Evolutionary conservation across 1,139 yeast species (phyloP).

Genomic region (Hyphopichia wangnamkhiaoensis): DNA sequence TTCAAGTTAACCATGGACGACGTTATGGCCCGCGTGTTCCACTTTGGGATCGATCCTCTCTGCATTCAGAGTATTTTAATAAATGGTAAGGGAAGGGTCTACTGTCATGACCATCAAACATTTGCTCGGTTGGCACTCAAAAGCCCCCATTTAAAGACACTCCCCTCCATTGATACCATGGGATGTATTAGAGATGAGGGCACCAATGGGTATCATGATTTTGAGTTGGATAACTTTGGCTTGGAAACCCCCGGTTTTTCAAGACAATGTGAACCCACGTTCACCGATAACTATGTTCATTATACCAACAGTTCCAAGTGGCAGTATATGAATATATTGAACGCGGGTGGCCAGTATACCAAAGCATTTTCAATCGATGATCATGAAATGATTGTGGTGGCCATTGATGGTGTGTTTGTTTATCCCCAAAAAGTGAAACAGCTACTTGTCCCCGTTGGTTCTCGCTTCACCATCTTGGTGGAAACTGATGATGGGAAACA

Average conservation of each 20-base stretch:
- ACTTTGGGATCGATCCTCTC: slow-evolving; percentile 34
- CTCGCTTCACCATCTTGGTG: slow-evolving; percentile 27
- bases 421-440: slow-evolving; percentile 25
- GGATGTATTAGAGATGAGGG: slow-evolving; percentile 23
- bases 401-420: slow-evolving; percentile 32
- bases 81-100: slow-evolving; percentile 36
- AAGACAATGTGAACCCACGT: slow-evolving; percentile 19
- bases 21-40: slow-evolving; percentile 23
- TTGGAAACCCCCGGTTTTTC: slow-evolving; percentile 29
- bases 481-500: slow-evolving; percentile 20
- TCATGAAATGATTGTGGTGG: slow-evolving; percentile 30
- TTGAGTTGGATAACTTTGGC: slow-evolving; percentile 15
- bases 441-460: slow-evolving; percentile 29
- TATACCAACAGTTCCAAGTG: slow-evolving; percentile 20
- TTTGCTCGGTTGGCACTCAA: slow-evolving; percentile 14
- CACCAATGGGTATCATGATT: slow-evolving; percentile 18
- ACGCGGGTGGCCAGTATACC: slow-evolving; percentile 35
- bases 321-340: slow-evolving; percentile 29
- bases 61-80: slow-evolving; percentile 32
- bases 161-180: slow-evolving; percentile 19
- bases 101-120: slow-evolving; percentile 19
- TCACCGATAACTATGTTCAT: slow-evolving; percentile 18
- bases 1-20: slow-evolving; percentile 28
- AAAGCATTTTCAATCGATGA: slow-evolving; percentile 36
- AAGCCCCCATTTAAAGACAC: slow-evolving; percentile 6